Percentiles rank a stretch among this genome's conserved stretches.
phyloP scores from a whole-genome alignment of 345 rosid genomes.

The Dovyalis caffra region DNA sequence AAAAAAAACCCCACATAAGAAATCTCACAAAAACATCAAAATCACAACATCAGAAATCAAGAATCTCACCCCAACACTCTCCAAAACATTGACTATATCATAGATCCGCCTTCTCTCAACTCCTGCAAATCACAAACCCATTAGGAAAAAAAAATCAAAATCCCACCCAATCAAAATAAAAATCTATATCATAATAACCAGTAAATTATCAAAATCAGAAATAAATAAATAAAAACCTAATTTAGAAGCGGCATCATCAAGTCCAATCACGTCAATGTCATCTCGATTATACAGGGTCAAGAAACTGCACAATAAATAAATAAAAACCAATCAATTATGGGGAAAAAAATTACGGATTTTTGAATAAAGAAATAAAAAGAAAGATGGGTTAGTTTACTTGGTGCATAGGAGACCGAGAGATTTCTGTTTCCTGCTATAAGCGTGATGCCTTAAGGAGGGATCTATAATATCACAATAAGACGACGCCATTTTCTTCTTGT shows the following conservation, averaged over 20 bases:
- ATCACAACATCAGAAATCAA: not conserved
- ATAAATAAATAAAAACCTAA: conserved; percentile 43
- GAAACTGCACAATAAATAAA: conserved; percentile 46
- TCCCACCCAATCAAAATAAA: not conserved
- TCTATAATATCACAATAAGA: not conserved
- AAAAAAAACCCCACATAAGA: not conserved
- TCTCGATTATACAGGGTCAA: conserved; percentile 67
- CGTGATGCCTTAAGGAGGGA: conserved; percentile 37
- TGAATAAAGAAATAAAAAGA: not conserved
- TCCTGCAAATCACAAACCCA: conserved; percentile 16
- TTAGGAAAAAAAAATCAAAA: not conserved
- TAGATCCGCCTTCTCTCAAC: conserved; percentile 39
- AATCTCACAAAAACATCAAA: not conserved
- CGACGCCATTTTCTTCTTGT: not conserved
- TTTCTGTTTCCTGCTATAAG: conserved; percentile 80
- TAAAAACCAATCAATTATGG: not conserved
- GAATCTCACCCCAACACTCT: conserved; percentile 33
- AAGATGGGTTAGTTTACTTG: conserved; percentile 40
- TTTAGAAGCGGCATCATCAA: conserved; percentile 74
- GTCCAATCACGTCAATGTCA: conserved; percentile 64
- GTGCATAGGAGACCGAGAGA: conserved; percentile 91
- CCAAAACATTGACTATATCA: conserved; percentile 34
- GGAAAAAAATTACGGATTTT: not conserved
- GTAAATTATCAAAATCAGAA: not conserved
- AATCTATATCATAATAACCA: not conserved